These are phyloP conservation scores for Wallacemonas sp. DNA, from an alignment of 208 protist species.

Conservation along the genomic window DNA sequence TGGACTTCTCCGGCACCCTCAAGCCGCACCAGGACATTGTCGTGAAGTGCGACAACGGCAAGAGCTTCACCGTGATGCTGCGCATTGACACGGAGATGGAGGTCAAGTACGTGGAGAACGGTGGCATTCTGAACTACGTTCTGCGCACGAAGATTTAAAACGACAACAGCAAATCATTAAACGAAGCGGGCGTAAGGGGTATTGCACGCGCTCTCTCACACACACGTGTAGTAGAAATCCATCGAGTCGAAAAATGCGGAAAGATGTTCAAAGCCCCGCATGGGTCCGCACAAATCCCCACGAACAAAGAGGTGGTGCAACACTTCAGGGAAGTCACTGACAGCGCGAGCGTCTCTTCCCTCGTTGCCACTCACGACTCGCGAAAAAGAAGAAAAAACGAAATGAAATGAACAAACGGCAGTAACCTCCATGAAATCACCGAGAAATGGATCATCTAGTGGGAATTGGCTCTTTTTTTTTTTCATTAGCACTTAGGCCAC, in stretches of 20 bases:
- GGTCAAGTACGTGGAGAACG: constrained; percentile 93
- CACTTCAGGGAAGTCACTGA: too few species aligned
- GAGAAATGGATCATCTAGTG: too few species aligned
- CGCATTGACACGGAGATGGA: constrained; percentile 95
- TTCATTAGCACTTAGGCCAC: constrained; percentile 11
- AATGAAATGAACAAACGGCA: neutral
- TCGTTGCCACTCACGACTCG: too few species aligned
- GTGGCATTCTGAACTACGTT: constrained; percentile 94
- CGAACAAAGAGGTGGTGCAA: too few species aligned
- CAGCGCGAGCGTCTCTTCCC: too few species aligned
- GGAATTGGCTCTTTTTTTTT: too few species aligned
- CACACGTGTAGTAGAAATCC: neutral
- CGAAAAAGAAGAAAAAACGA: constrained; percentile 16
- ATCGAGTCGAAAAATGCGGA: too few species aligned
- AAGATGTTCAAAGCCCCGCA: too few species aligned
- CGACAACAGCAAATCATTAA: neutral
- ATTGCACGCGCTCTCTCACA: neutral
- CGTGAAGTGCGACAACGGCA: constrained; percentile 85
- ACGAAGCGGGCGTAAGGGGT: constrained; percentile 14
- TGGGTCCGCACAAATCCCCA: too few species aligned
- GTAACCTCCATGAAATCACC: too few species aligned
- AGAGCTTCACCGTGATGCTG: constrained; percentile 83
- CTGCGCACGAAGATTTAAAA: constrained; percentile 64
- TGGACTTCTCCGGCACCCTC: constrained; percentile 85
- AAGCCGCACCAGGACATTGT: constrained; percentile 82